Base-by-base conservation (phyloP, 441 rosid species). In the Bocquillonia castaneifolia region DNA sequence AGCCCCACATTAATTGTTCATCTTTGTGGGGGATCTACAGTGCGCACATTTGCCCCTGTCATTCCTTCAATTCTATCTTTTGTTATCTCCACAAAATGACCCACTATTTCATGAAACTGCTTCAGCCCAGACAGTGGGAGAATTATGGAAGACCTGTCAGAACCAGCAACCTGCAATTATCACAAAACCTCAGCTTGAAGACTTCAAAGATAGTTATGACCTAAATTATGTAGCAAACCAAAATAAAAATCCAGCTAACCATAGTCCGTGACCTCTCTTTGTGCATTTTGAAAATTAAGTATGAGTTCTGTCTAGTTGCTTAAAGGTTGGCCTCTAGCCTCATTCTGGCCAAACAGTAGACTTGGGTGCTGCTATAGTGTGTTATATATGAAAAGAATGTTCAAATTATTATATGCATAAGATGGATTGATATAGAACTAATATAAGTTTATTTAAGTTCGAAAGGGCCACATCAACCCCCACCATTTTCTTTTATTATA, bases 141-240 rank as follows among this genome's bases (percentile, higher is more conserved):
- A 74, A 93, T 93, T 84, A 93, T 91, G 67, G 97, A 93, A n/a
- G 97, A 93, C 67, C 98, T 78, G 60, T 93, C 97, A n/a, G 94
- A 82, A 72, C 96, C 98, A 6, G 97, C 98, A 58, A 90, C 97
- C 98, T 93, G 85, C 59, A 72, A 28, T 67, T 66, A 61, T 69
- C 40, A 65, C 18, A 66, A 59, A 61, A 66, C 70, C 18, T 45
- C 67, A 61, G 32, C 53, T 63, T 56, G 40, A 66, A 76, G 62
- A 39, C 53, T 36, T 40, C 39, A 25, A 5, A 8, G n/a, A 59
- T 37, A 29, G 13, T 18, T 37, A 14, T 31, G 26, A 8, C 15
- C 52, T 52, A 23, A 7, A 26, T 15, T 20, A 20, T 32, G 1
- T 14, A 40, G 14, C 10, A 40, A 40, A 40, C 1, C 0, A 28